phyloP scores from a whole-genome alignment of 2,329 filamentous ascomycete species.

The Claviceps lovelessii region DNA sequence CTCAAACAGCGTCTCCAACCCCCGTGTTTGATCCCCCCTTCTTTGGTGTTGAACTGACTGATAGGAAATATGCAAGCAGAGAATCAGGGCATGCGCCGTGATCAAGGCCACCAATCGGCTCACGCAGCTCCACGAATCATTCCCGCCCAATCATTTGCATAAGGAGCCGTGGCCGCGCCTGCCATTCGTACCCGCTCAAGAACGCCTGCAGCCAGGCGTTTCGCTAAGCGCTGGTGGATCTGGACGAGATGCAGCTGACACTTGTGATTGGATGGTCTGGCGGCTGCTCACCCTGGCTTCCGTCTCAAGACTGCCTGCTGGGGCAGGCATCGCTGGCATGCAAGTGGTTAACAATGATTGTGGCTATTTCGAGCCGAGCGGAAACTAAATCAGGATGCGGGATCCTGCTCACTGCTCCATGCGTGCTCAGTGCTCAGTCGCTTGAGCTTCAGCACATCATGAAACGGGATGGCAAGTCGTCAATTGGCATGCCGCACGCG shows the following conservation, averaged over 20 bases:
- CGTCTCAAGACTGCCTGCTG: slow-evolving; percentile 6
- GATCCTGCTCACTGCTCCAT: neutral
- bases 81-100: no score
- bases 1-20: no score
- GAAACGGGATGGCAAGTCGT: neutral
- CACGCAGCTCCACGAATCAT: no score
- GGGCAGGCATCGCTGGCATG: neutral
- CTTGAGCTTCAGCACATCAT: neutral
- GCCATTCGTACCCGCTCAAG: no score
- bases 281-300: slow-evolving; percentile 10
- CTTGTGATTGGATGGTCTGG: slow-evolving; percentile 12
- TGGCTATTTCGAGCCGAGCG: no score
- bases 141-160: no score
- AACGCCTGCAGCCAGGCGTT: neutral
- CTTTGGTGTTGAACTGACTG: no score
- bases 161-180: no score
- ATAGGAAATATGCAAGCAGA: no score
- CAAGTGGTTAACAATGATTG: neutral
- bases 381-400: neutral
- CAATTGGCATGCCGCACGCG: no score
- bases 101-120: no score
- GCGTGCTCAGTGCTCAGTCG: neutral
- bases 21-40: no score
- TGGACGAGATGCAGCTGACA: neutral
- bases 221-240: slow-evolving; percentile 3